Percentiles rank a stretch among this genome's conserved stretches.
Conservation (phyloP, 2,329 filamentous ascomycete genomes). For the Dothiorella sarmentorum region DNA sequence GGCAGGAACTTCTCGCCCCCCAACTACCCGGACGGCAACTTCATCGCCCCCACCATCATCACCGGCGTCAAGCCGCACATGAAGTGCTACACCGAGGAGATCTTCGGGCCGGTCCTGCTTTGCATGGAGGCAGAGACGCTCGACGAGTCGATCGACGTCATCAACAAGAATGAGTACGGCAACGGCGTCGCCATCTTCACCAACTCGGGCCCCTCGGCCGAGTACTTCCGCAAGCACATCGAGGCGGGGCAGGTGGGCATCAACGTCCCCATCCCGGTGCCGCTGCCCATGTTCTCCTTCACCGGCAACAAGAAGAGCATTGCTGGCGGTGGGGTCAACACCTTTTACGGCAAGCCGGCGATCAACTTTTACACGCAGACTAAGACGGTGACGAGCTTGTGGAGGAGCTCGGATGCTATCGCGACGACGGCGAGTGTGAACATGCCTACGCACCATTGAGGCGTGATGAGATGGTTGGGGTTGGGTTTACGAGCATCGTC, state of each 20-base stretch:
- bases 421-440: slow-evolving; percentile 79
- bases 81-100: slow-evolving; percentile 81
- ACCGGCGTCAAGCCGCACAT: slow-evolving; percentile 75
- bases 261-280: slow-evolving; percentile 51
- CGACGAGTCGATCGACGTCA: slow-evolving; percentile 74
- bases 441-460: slow-evolving; percentile 67
- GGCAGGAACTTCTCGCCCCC: slow-evolving; percentile 69
- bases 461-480: too few relatives aligned
- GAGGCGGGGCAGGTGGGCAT: slow-evolving; percentile 84
- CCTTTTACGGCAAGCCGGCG: slow-evolving; percentile 92
- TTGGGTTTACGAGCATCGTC: too few relatives aligned
- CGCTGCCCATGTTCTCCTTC: slow-evolving; percentile 61
- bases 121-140: slow-evolving; percentile 77
- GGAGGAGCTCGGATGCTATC: slow-evolving; percentile 81
- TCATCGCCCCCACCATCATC: slow-evolving; percentile 80
- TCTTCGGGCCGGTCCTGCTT: slow-evolving; percentile 81
- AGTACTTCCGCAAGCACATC: slow-evolving; percentile 74
- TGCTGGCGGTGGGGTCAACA: slow-evolving; percentile 86
- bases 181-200: slow-evolving; percentile 87
- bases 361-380: slow-evolving; percentile 94
- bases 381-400: slow-evolving; percentile 95
- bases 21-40: slow-evolving; percentile 84
- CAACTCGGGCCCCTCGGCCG: slow-evolving; percentile 70
- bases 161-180: slow-evolving; percentile 83
- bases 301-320: slow-evolving; percentile 79